These are phyloP conservation scores for Fusarium poae DNA, from an alignment of 2,329 filamentous ascomycete species.

Conservation along the genomic window DNA sequence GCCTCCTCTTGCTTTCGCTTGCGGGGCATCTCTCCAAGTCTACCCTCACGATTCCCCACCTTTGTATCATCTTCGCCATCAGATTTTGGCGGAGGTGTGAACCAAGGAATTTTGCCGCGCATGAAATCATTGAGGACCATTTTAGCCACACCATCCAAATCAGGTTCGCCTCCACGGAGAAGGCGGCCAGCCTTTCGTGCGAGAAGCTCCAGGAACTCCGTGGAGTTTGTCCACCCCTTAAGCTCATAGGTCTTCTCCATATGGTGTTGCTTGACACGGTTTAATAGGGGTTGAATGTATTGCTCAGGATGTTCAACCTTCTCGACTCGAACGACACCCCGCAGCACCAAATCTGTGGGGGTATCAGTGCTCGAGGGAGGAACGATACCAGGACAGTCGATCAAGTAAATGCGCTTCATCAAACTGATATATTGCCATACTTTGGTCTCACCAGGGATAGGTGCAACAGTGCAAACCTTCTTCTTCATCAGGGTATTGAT, in stretches of 20 bases:
- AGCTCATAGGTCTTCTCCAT: constrained; percentile 94
- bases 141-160: constrained; percentile 94
- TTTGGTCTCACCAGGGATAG: constrained; percentile 96
- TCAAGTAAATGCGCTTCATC: constrained; percentile 90
- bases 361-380: constrained; percentile 88
- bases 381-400: constrained; percentile 96
- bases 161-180: constrained; percentile 92
- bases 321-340: constrained; percentile 93
- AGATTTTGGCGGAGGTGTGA: constrained; percentile 79
- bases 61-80: constrained; percentile 64
- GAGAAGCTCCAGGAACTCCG: constrained; percentile 87
- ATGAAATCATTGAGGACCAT: constrained; percentile 98
- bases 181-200: constrained; percentile 89
- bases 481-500: constrained; percentile 97
- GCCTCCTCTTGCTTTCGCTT: constrained; percentile 77
- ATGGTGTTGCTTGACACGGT: constrained; percentile 85
- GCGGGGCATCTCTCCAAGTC: constrained; percentile 86
- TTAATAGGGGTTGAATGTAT: constrained; percentile 87
- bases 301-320: constrained; percentile 97
- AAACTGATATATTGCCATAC: constrained; percentile 98
- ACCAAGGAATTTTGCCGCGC: constrained; percentile 96
- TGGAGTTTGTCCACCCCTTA: constrained; percentile 79
- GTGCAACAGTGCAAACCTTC: constrained; percentile 92
- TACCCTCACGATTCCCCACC: constrained; percentile 79
- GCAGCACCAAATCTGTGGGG: constrained; percentile 87